These are phyloP conservation scores for Paecilomyces sp. DNA, from an alignment of 2,329 filamentous ascomycete species.

Conservation along the genomic window DNA sequence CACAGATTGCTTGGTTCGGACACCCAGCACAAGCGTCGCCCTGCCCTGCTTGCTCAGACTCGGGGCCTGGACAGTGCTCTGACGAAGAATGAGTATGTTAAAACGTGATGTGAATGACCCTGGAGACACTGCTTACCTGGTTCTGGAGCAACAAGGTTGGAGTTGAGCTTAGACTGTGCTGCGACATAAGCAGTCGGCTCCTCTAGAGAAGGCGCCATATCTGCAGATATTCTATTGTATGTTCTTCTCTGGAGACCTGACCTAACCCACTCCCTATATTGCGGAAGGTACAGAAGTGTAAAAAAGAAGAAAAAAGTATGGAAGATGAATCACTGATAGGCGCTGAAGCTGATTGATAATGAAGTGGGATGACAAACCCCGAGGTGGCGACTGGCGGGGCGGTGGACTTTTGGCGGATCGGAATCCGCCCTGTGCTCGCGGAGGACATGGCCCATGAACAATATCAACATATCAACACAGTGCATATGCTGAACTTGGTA, in stretches of 20 bases:
- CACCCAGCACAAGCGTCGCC: slow-evolving; percentile 86
- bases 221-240: slow-evolving; percentile 2
- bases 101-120: slow-evolving; percentile 1
- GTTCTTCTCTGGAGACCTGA: neutral
- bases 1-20: slow-evolving; percentile 93
- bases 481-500: no score
- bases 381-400: slow-evolving; percentile 16
- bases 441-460: neutral
- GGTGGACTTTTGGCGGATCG: neutral
- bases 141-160: slow-evolving; percentile 85
- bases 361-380: slow-evolving; percentile 21
- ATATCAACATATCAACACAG: no score
- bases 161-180: slow-evolving; percentile 69
- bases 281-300: neutral
- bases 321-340: neutral
- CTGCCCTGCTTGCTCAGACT: slow-evolving; percentile 49
- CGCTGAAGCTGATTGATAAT: slow-evolving; percentile 24
- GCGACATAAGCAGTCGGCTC: slow-evolving; percentile 64
- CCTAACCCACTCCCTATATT: neutral
- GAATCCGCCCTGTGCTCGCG: neutral
- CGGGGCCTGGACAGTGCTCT: slow-evolving; percentile 86
- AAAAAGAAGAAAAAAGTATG: neutral
- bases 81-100: neutral
- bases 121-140: slow-evolving; percentile 46
- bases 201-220: slow-evolving; percentile 80